These are phyloP conservation scores for Komagataella phaffii DNA, from an alignment of 805 yeast species.

Conservation along the genomic window DNA sequence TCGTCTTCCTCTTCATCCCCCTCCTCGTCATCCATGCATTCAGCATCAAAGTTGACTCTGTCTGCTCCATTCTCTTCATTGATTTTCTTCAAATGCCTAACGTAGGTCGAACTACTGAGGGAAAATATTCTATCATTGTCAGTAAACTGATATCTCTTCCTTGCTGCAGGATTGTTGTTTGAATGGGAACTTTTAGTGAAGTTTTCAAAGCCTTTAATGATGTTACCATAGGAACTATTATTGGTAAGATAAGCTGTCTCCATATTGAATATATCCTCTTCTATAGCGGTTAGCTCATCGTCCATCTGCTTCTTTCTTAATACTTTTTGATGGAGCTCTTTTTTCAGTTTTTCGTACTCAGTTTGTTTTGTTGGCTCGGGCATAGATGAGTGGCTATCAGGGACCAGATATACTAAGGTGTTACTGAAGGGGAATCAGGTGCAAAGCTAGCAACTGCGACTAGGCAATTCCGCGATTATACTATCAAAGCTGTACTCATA, in stretches of 20 bases:
- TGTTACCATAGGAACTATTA: constrained; percentile 55
- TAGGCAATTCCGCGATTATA: not conserved
- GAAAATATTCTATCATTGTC: constrained; percentile 79
- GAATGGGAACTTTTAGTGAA: constrained; percentile 38
- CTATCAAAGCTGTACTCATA: not conserved
- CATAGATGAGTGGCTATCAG: constrained; percentile 1
- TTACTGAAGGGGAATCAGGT: not conserved
- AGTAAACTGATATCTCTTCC: constrained; percentile 37
- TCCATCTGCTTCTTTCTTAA: constrained; percentile 53
- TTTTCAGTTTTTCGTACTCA: constrained; percentile 55
- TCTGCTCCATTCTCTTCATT: constrained; percentile 11
- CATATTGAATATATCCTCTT: constrained; percentile 65
- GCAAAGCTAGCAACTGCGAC: not conserved
- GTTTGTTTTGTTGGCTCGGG: constrained; percentile 15
- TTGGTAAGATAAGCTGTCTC: constrained; percentile 72
- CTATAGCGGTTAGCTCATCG: constrained; percentile 44
- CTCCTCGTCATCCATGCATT: constrained; percentile 1
- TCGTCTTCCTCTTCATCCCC: constrained; percentile 1
- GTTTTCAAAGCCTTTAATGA: constrained; percentile 84
- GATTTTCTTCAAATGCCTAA: constrained; percentile 44
- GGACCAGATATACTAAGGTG: not conserved
- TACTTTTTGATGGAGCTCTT: constrained; percentile 52
- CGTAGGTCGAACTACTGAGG: constrained; percentile 56
- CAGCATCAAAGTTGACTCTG: not conserved
- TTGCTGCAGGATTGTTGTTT: constrained; percentile 10